phyloP scores from a whole-genome alignment of 495 filamentous ascomycete genomes.

The Talaromyces ruber region DNA sequence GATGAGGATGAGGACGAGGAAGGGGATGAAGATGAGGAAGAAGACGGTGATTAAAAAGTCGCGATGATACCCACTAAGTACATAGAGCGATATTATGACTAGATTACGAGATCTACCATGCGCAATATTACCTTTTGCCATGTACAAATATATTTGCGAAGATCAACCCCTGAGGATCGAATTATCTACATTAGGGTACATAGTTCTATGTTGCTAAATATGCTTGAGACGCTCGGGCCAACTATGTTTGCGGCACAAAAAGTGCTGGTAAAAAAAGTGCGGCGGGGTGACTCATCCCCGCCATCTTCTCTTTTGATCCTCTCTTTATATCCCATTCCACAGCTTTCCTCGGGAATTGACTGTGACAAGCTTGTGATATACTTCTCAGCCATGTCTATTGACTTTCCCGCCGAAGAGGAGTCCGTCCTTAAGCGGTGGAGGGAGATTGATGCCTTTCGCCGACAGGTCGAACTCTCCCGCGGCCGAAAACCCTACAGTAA shows the following conservation, averaged over 20 bases:
- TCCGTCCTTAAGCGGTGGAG: conserved; percentile 71
- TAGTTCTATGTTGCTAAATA: not conserved
- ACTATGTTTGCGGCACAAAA: not conserved
- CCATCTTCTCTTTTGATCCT: not conserved
- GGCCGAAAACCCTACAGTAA: conserved; percentile 61
- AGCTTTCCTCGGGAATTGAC: not conserved
- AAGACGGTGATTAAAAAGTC: conserved; percentile 1
- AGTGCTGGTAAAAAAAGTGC: not conserved
- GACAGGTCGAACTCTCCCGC: conserved; percentile 64
- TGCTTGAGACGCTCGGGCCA: conserved; percentile 1
- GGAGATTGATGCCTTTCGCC: conserved; percentile 81
- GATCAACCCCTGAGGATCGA: no score
- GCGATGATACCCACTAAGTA: conserved; percentile 4
- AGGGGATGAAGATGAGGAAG: conserved; percentile 35
- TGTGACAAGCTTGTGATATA: not conserved
- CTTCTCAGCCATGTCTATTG: conserved; percentile 60
- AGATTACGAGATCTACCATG: not conserved
- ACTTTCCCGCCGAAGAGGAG: conserved; percentile 90
- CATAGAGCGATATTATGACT: conserved; percentile 1
- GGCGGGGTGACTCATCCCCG: conserved; percentile 6
- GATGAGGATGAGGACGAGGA: conserved; percentile 67
- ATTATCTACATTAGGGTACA: no score
- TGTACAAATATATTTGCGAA: not conserved
- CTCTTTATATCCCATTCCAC: not conserved
- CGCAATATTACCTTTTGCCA: not conserved